Conservation (phyloP, 1,284 basidiomycete genomes). For the Singerocomus rubriflavus region DNA sequence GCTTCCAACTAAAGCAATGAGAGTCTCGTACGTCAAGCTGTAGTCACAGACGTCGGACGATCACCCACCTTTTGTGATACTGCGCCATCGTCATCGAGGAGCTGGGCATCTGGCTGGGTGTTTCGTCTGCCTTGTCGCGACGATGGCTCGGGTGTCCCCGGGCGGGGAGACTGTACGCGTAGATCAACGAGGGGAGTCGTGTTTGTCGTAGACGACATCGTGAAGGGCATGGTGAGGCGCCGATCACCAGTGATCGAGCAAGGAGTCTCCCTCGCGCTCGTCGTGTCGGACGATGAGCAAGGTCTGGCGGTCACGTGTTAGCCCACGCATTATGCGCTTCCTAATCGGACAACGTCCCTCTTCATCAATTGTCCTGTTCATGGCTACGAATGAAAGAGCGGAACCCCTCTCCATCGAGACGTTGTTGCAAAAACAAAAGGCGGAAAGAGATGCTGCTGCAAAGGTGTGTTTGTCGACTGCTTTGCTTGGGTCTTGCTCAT, state of each 20-base stretch:
- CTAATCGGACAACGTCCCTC: slow-evolving; percentile 14
- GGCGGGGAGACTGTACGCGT: slow-evolving; percentile 48
- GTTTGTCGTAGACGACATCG: slow-evolving; percentile 12
- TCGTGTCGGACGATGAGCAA: slow-evolving; percentile 25
- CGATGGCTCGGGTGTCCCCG: slow-evolving; percentile 60
- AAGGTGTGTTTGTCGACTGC: slow-evolving; percentile 52
- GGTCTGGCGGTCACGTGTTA: slow-evolving; percentile 23
- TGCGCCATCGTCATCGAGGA: slow-evolving; percentile 63
- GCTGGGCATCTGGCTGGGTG: slow-evolving; percentile 34
- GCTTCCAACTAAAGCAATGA: slow-evolving; percentile 48
- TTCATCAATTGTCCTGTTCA: slow-evolving; percentile 16
- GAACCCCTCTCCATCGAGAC: slow-evolving; percentile 83
- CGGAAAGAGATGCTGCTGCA: slow-evolving; percentile 83
- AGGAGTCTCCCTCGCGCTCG: slow-evolving; percentile 16
- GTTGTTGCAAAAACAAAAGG: slow-evolving; percentile 81
- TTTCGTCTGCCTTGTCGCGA: slow-evolving; percentile 59
- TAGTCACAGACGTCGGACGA: background rate
- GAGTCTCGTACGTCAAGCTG: background rate
- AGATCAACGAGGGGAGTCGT: slow-evolving; percentile 23
- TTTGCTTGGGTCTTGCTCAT: slow-evolving; percentile 5
- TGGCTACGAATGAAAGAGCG: slow-evolving; percentile 35
- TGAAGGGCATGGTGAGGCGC: slow-evolving; percentile 15
- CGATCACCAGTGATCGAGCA: slow-evolving; percentile 23
- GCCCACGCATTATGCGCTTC: background rate
- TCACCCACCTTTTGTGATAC: slow-evolving; percentile 57